Evolutionary conservation across 192 early-diverging fungal species (phyloP), one percentile per base, ranked within the genome.

Genomic region (Coemansia sp.): DNA sequence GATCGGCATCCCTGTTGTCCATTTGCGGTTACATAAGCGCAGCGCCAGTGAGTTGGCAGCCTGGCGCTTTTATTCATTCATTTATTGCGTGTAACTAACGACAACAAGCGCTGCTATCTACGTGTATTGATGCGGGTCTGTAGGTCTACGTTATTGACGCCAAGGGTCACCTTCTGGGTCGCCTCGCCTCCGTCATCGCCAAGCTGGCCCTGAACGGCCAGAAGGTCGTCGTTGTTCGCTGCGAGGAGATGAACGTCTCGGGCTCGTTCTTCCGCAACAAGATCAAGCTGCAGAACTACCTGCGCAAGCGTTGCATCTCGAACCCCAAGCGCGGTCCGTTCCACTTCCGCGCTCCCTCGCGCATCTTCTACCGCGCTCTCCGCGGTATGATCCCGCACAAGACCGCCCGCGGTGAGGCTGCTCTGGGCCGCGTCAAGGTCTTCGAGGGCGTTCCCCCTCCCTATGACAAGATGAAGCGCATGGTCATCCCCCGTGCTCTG

Each of bases 331-430:
- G 91, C 77, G 97, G 97, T 83, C 85, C 95, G 47, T 98, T 96
- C 95, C 97, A 98, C 84, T 96, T 96, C 90, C 95, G 95, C 62
- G 93, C 95, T 62, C 97, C 97, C 55, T 95, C 92, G 56, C 88
- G 92, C 71, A 92, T 95, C 86, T 94, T 99, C 83, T 96, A 93
- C 88, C 91, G 94, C 71, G 86, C 90, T 53, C 85, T 99, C 79
- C 94, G 97, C 60, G 97, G 97, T 71, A 99, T 99, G 97, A 78
- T 97, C 76, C 95, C 97, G 61, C 97, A 99, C 92, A 98, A 97
- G 91, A 96, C 95, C 66, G 82, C 95, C 54, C 95, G 97, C 73
- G 97, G 97, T 86, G 90, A 93, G 68, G 92, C 92, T 49, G 95
- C 97, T 72, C 85, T 99, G 61, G 93, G 93, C 71, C 91, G 95